A percentile compares a stretch with the other conserved stretches of the same genome.
Evolutionary conservation across 2,329 filamentous ascomycete species (phyloP).

Genomic region (Aspergillus awamori): DNA sequence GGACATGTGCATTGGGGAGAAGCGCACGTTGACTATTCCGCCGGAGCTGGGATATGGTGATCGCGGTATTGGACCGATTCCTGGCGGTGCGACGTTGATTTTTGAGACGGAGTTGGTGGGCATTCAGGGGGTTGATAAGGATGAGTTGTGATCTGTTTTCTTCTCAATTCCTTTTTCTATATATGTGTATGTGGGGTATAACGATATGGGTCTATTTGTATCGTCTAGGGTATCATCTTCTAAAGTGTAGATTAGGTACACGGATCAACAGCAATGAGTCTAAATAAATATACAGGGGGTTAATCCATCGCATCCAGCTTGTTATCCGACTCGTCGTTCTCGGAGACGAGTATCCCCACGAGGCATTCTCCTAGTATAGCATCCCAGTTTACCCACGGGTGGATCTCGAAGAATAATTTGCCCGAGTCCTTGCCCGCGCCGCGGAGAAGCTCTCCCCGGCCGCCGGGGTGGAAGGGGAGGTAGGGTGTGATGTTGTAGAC

Average conservation of each 20-base stretch:
- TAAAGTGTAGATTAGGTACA: not conserved
- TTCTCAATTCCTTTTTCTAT: not conserved
- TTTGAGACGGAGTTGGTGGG: constrained; percentile 90
- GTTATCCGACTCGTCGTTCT: constrained; percentile 47
- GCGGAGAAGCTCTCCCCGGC: constrained; percentile 61
- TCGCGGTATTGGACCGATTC: constrained; percentile 77
- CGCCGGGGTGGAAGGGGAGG: constrained; percentile 86
- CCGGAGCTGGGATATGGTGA: constrained; percentile 82
- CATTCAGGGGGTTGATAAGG: constrained; percentile 73
- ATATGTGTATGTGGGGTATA: not conserved
- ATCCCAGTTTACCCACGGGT: constrained; percentile 72
- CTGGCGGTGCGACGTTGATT: constrained; percentile 76
- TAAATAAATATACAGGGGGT: constrained; percentile 17
- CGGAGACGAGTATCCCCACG: constrained; percentile 63
- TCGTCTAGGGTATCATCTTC: not conserved
- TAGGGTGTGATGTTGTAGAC: constrained; percentile 96
- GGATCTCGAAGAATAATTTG: constrained; percentile 64
- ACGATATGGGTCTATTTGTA: not conserved
- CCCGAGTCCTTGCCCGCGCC: constrained; percentile 68
- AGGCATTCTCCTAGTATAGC: constrained; percentile 65
- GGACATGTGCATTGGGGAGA: constrained; percentile 96
- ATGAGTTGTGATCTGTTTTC: constrained; percentile 43
- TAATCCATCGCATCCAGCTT: constrained; percentile 64
- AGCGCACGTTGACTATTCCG: constrained; percentile 86
- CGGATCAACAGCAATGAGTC: not conserved